Evolutionary conservation across 1,284 basidiomycete species (phyloP), one percentile per base, ranked within the genome.

Genomic region (Puccinia brachypodii): DNA sequence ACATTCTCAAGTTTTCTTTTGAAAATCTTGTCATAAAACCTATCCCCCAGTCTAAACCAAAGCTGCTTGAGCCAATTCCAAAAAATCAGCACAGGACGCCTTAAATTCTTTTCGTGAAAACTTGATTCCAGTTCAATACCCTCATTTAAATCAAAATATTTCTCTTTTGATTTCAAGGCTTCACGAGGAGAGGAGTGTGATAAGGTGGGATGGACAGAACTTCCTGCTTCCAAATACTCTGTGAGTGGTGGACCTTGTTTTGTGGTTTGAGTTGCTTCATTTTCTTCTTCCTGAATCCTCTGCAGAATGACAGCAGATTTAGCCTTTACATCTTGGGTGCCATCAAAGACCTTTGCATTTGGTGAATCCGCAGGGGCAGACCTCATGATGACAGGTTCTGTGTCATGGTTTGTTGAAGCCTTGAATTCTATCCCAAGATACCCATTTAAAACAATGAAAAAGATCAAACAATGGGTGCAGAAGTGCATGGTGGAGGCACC

Each of bases 81-180:
- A 14, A 68, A 68, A 68, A 68, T 42, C n/a, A 44, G 44, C 11
- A 42, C 16, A 22, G 38, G 36, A 22, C 64, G 64, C 25, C 40
- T 16, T 25, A 68, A 44, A 44, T 68, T 68, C 2, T 68, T 68
- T 68, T 42, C 40, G 28, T 68, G 64, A 28, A 42, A 68, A 25
- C 6, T 38, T 11, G 64, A 68, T 68, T 44, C 64, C 40, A 40
- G 64, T 68, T 68, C 64, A 28, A 68, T 68, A 1, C 64, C 64
- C 64, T 68, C 64, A n/a, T 68, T 68, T n/a, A 68, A 68, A 38
- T 68, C 64, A 68, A 22, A 44, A 44, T 42, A 68, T 28, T 44
- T 42, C 64, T 42, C 40, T 13, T 68, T 8, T 44, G 40, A 28
- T 42, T 68, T 44, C 13, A 36, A n/a, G 38, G 22, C 28, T 6